Base-by-base conservation (phyloP, 2,329 filamentous ascomycete genomes). In the Hymenoscyphus occultus region DNA sequence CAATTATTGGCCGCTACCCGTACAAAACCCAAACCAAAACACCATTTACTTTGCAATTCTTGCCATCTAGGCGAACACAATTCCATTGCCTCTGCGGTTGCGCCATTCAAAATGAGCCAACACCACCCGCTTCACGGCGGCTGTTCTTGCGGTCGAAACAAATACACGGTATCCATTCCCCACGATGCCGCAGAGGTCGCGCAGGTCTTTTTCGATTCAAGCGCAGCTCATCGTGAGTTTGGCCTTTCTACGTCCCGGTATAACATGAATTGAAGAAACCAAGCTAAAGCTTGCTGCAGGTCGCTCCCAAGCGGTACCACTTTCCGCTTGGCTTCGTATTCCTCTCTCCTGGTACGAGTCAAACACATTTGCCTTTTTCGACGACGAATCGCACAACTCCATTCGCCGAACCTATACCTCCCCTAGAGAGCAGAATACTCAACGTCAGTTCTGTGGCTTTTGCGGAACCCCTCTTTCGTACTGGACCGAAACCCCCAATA, bases 371-470 rank as follows among this genome's bases (percentile, higher is more conserved):
- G 86, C 92, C 58, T 90, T 88, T 75, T 93, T 89, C 76, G 84
- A 89, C 2, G 91, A 96, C 77, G 93, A 97, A 79, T 86, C 87
- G 16, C 84, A 86, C 75, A 72, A 81, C 62, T 80, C 81, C 61
- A 93, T 93, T 74, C 86, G 86, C 64, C 85, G 88, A 51, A 82
- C 84, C 59, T 93, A 91, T 76, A 86, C 85, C 10, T 84, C 88
- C 28, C 81, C 81, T 2, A 78, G 81, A 70, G 83, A 84, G 61
- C 81, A 83, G 61, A 65, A 60, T 64, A 81, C 85, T 0, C 87
- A 90, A 75, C 87, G 91, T 60, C 86, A 92, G 70, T 97, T 97
- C 77, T 97, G 93, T 78, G 93, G 93, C 31, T 96, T 90, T 79
- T 97, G 93, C 76, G 93, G 93, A 61, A 96, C 93, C 0, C 90